Evolutionary conservation across 1,139 yeast genomes (phyloP), one percentile per base, ranked within the genome.

Genomic region (Pneumocystis wakefieldiae): DNA sequence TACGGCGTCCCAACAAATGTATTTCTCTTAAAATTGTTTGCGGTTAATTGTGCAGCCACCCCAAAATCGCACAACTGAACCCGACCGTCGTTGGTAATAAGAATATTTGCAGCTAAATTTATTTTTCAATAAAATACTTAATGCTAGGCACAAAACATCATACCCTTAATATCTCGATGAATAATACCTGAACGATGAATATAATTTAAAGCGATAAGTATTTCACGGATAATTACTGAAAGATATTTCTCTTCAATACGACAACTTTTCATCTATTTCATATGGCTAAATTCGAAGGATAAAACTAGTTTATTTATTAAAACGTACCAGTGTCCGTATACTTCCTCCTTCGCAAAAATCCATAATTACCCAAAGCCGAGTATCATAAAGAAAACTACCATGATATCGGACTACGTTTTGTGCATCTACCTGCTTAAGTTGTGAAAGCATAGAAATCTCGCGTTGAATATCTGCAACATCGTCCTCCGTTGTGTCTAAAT

Each of bases 1-100:
- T 91, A 94, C 0, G 98, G 98, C 0, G 99, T 94, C 5, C 99
- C 99, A 0, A 96, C 97, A 83, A 92, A 90, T 0, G 98, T 92
- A 58, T 92, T 88, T 70, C 98, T 80, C 71, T 91, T 87, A 61
- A 84, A 74, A 39, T 85, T 84, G 57, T 85, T 82, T n/a, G 91
- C 80, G 0, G 95, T 83, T 55, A 91, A 77, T 72, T 89, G 94
- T 1, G 97, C 97, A 0, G 98, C 97, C 17, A 92, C 98, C 39
- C 99, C 99, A 76, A 92, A 92, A 74, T 92, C 99, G 78, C 98
- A 92, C 61, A 94, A 78, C 70, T 88, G 90, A 2, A 92, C 95
- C 64, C 81, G 82, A 7, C 98, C 98, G 66, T 87, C 95, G 69
- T 87, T 88, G 10, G 95, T 83, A 62, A 92, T 86, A 67, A 92